phyloP scores from a whole-genome alignment of 2,329 filamentous ascomycete genomes.

The Alternaria sp. region DNA sequence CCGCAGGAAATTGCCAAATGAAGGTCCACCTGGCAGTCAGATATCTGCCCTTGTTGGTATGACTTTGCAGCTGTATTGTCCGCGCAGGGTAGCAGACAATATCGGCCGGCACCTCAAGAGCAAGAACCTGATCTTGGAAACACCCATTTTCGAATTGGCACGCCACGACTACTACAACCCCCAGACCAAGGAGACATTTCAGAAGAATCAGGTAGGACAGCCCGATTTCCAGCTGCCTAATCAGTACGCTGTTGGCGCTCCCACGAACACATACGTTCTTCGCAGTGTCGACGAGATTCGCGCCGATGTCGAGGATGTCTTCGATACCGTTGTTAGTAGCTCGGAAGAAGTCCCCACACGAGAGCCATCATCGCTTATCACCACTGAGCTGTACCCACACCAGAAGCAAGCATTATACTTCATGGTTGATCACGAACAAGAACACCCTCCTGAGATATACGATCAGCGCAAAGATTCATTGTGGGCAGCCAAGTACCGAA shows the following conservation, averaged over 20 bases:
- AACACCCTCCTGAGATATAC: constrained; percentile 67
- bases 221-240: constrained; percentile 23
- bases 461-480: constrained; percentile 75
- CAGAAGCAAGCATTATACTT: constrained; percentile 92
- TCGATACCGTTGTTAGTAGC: constrained; percentile 80
- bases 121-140: constrained; percentile 71
- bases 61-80: constrained; percentile 82
- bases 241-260: constrained; percentile 17
- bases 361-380: constrained; percentile 72
- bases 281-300: constrained; percentile 78
- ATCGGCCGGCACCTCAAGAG: constrained; percentile 75
- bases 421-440: constrained; percentile 80
- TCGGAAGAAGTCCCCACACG: constrained; percentile 76
- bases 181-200: constrained; percentile 56
- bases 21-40: constrained; percentile 52
- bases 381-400: constrained; percentile 75
- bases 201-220: constrained; percentile 24
- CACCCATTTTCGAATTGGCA: constrained; percentile 70
- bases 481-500: constrained; percentile 72
- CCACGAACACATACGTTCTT: constrained; percentile 27
- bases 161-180: constrained; percentile 79
- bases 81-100: constrained; percentile 68
- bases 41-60: constrained; percentile 57
- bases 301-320: constrained; percentile 84
- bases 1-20: constrained; percentile 69